Percentiles rank a stretch among this genome's conserved stretches.
Conservation (phyloP, 805 yeast genomes). For the Barnettozyma wickerhamii region DNA sequence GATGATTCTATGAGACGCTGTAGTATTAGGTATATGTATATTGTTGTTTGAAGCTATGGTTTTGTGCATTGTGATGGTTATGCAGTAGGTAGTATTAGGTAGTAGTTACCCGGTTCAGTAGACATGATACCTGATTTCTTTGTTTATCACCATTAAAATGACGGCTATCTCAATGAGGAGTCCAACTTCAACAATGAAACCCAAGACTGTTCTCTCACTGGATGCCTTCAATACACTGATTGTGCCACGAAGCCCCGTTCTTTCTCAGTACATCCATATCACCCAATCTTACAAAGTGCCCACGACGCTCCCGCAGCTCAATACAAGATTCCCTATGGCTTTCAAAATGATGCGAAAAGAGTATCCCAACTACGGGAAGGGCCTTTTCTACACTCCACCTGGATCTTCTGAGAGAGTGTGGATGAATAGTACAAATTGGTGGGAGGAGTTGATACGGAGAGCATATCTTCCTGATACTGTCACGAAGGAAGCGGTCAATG, state of each 20-base stretch:
- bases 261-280: slow-evolving; percentile 48
- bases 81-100: no score
- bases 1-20: slow-evolving; percentile 50
- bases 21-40: neutral
- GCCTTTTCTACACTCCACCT: neutral
- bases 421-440: slow-evolving; percentile 45
- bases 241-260: slow-evolving; percentile 5
- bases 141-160: no score
- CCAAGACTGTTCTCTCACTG: neutral
- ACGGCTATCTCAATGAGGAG: no score
- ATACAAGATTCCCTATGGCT: slow-evolving; percentile 28
- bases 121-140: no score
- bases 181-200: neutral
- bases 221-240: slow-evolving; percentile 4
- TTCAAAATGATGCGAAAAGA: slow-evolving; percentile 33
- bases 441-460: slow-evolving; percentile 46
- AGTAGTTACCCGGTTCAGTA: no score
- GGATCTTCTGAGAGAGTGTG: neutral
- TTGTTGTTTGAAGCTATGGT: neutral
- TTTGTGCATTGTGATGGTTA: no score
- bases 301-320: slow-evolving; percentile 21
- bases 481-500: slow-evolving; percentile 37
- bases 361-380: slow-evolving; percentile 64
- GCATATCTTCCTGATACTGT: slow-evolving; percentile 35
- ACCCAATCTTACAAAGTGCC: slow-evolving; percentile 35